phyloP scores from a whole-genome alignment of 75 land plant species.

The Selaginella tamariscina region DNA sequence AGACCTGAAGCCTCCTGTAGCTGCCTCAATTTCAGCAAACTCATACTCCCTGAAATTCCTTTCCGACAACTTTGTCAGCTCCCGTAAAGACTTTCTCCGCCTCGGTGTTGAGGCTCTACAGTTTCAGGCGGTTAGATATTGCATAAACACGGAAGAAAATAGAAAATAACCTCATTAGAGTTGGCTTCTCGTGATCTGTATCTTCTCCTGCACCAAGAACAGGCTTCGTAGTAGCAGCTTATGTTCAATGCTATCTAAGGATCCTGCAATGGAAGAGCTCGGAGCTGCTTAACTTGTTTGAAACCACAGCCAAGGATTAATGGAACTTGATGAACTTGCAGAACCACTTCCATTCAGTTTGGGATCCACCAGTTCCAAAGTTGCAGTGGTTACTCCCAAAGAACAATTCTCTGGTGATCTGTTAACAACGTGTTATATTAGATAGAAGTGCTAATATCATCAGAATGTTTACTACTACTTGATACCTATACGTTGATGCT shows the following conservation, averaged over 20 bases:
- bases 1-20: conserved; percentile 29
- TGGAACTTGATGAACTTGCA: background rate
- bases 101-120: background rate
- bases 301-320: background rate
- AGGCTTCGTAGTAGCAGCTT: background rate
- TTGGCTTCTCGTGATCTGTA: no score
- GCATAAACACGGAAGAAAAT: no score
- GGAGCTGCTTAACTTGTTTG: background rate
- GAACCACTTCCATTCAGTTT: background rate
- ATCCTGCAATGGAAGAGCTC: background rate
- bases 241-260: background rate
- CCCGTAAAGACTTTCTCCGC: background rate
- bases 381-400: background rate
- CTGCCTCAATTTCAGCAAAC: conserved; percentile 39
- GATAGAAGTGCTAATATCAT: no score
- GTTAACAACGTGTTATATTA: no score
- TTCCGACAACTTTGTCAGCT: conserved; percentile 13
- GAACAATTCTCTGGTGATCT: no score
- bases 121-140: no score
- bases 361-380: background rate
- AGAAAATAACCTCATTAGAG: no score
- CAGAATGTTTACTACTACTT: no score
- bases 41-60: conserved; percentile 38
- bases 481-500: no score
- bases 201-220: background rate